Evolutionary conservation across 129 eudicot species (phyloP), one percentile per base, ranked within the genome.

Genomic region (Escallonia herrerae): DNA sequence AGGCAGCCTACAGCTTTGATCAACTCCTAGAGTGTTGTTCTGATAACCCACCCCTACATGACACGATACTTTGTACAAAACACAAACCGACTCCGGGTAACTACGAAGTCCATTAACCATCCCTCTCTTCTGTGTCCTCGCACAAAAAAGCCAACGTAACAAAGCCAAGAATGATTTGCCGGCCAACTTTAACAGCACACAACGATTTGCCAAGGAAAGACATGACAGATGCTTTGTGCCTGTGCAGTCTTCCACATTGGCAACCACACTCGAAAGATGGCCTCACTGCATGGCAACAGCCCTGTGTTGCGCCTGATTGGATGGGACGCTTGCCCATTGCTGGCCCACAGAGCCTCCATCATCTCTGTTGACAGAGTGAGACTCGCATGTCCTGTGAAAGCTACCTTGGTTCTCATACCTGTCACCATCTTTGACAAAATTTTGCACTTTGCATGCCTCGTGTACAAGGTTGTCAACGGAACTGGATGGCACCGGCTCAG

Each of bases 101-200:
- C 58, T 13, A 53, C 58, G 14, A 53, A 33, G 13, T 14, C 3
- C 58, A 53, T 53, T 3, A 53, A 53, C 58, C 58, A 53, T 53
- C 22, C 33, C 58, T 53, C n/a, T n/a, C 33, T 8, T 33, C 58
- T 11, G 5, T 49, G 54, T 8, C 12, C 11, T 7, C 54, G 13
- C 8, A 49, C 12, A 11, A 49, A 49, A 56, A 7, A 22, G 33
- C 33, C 33, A 22, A 22, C 33, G 56, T 58, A 58, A 78, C 80
- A 58, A 43, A 87, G 96, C 96, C 96, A 88, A 88, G 96, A 85
- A 84, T 88, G 93, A 84, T 77, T 88, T 88, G 88, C 93, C 89
- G 64, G 77, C 62, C 66, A 74, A 59, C 79, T 73, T 15, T 22
- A 43, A 47, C 62, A 41, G 74, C 65, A 45, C 85, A 60, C 15